Evolutionary conservation across 306 rosid genomes (phyloP), one percentile per base, ranked within the genome.

Genomic region (Alnus glutinosa): DNA sequence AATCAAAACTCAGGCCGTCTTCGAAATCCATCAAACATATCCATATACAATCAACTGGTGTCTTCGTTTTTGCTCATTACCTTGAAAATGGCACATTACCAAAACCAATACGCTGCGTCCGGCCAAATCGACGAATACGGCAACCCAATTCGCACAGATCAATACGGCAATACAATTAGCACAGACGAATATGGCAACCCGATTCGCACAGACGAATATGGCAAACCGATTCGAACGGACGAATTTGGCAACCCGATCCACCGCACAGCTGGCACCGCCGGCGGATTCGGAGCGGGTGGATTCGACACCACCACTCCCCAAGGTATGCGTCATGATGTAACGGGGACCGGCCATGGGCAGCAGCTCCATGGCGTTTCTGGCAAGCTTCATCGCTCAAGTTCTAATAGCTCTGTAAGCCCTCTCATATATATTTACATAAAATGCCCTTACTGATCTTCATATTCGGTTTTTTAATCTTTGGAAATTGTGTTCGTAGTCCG

Each of bases 371-470:
- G 71, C 9, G 52, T 37, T 3, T 46, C 75, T 1, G 50, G 70
- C 5, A 63, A 46, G 71, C 87, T 77, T 42, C 81, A 28, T 5
- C 87, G 90, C 46, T 82, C 90, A 13, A 86, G 88, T 79, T 73
- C 80, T 0, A 44, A 89, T 1, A 86, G 90, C 85, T 89, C 90
- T 2, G 90, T 87, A 84, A 78, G 83, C 1, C 5, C 46, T 42
- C 46, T 42, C 1, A 42, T 42, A 4, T 42, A 49, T 2, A 9
- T 10, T 10, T 10, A 3, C 4, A 49, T 9, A 2, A 49, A 48
- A 48, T 48, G 9, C 6, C 28, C 28, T 23, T 23, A 23, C 28
- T 23, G 28, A 23, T 23, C 28, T 23, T 23, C 28, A 23, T 23
- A 23, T 23, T 23, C 28, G 28, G 59, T 6, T 14, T 12, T 59